phyloP scores from a whole-genome alignment of 108 stramenopile genomes.

The Hondaea fermentalgiana region DNA sequence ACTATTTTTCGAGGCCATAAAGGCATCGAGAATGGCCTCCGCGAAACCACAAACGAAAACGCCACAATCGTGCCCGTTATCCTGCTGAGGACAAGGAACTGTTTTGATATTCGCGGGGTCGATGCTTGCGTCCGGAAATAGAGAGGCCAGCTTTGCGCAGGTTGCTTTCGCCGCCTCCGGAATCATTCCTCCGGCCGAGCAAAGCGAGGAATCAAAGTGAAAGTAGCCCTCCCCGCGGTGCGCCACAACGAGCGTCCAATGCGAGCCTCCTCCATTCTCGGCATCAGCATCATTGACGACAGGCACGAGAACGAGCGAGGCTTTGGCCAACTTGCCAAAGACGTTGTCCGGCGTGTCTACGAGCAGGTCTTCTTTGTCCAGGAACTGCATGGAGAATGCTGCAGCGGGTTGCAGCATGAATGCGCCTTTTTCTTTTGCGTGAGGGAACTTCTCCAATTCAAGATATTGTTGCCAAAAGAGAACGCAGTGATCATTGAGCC shows the following conservation, averaged over 20 bases:
- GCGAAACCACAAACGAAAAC: background rate
- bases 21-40: background rate
- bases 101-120: background rate
- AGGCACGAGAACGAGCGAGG: background rate
- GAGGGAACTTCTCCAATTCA: background rate
- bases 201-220: background rate
- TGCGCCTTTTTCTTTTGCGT: background rate
- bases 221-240: background rate
- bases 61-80: background rate
- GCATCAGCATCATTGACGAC: background rate
- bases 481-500: slow-evolving; percentile 4
- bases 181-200: background rate
- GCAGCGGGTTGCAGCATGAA: background rate
- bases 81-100: background rate
- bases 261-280: background rate
- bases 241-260: background rate
- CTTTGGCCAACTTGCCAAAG: background rate
- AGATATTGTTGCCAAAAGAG: slow-evolving; percentile 2
- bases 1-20: background rate
- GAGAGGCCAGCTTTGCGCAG: background rate
- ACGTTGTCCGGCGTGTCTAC: slow-evolving; percentile 3
- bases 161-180: background rate
- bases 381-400: background rate
- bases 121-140: background rate
- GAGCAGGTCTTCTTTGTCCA: background rate